A percentile compares a stretch with the other conserved stretches of the same genome.
phyloP scores from a whole-genome alignment of 2,329 filamentous ascomycete genomes.

The Neonectria faginata region DNA sequence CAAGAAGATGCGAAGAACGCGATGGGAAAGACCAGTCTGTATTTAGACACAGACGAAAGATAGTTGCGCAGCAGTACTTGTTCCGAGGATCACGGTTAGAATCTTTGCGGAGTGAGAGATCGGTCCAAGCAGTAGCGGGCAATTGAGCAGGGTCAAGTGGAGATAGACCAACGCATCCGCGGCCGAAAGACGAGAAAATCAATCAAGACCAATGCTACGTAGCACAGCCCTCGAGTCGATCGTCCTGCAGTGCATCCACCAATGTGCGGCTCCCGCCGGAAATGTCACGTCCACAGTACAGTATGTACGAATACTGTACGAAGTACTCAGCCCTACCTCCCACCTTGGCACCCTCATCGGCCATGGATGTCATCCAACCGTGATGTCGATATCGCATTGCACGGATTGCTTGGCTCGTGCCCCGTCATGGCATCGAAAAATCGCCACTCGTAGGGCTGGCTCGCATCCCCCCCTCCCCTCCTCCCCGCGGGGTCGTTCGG shows the following conservation, averaged over 20 bases:
- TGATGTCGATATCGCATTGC: not conserved
- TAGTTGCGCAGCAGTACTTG: not conserved
- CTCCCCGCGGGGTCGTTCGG: conserved; percentile 9
- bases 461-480: conserved; percentile 1
- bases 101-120: not conserved
- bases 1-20: conserved; percentile 1
- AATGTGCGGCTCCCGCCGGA: conserved; percentile 2
- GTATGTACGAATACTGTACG: not conserved
- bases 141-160: not conserved
- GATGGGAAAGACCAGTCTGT: not conserved
- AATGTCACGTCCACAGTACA: not conserved
- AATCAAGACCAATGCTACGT: not conserved
- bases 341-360: not conserved
- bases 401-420: not conserved
- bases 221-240: not conserved
- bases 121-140: not conserved
- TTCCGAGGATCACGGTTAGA: not conserved
- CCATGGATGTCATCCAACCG: conserved; percentile 4
- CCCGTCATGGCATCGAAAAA: conserved; percentile 1
- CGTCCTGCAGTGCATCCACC: not conserved
- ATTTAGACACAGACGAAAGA: conserved; percentile 1
- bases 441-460: conserved; percentile 26
- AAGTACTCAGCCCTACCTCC: conserved; percentile 3
- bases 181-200: not conserved
- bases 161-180: not conserved